Evolutionary conservation across 2,329 filamentous ascomycete species (phyloP), one percentile per base, ranked within the genome.

Genomic region (Aureobasidium sp.): DNA sequence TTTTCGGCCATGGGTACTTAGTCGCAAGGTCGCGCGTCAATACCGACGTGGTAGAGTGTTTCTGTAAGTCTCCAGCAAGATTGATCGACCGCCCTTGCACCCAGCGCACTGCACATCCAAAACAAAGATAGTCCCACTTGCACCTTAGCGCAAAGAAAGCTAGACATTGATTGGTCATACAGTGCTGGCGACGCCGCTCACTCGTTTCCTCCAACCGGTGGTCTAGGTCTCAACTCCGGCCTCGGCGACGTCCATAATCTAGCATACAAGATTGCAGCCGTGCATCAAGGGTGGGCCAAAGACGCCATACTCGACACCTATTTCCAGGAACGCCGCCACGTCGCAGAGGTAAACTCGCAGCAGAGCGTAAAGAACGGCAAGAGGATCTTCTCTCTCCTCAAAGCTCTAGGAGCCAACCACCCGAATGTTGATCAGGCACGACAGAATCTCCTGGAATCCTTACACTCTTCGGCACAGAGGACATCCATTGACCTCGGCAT

Each of bases 351-450:
- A 0, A 77, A 77, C 57, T 73, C 76, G 0, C 66, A 70, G 3
- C 77, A 79, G 60, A 78, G 75, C 61, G 73, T 79, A 41, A 77
- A 78, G 59, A 79, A 79, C 27, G 77, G 77, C 1, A 69, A 72
- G 45, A 68, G 75, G 45, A 78, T 79, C 5, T 79, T 79, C 45
- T 69, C 67, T 0, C 71, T 79, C 1, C 66, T 78, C 17, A 76
- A 77, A 45, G 69, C 70, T 0, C 60, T 78, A 1, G 75, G 75
- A 0, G 73, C 73, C 0, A 73, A 75, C 4, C 71, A 69, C 5
- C 66, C 65, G 15, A 67, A 68, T 0, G 65, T 71, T 25, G 67
- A 71, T 47, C 65, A 70, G 34, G 68, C 72, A 5, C 66, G 72
- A 42, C 63, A 64, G 36, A 74, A 71, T 49, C 67, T 76, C 17